A percentile compares a stretch with the other conserved stretches of the same genome.
phyloP scores from a whole-genome alignment of 352 stramenopile genomes.

The Phytophthora multivora region DNA sequence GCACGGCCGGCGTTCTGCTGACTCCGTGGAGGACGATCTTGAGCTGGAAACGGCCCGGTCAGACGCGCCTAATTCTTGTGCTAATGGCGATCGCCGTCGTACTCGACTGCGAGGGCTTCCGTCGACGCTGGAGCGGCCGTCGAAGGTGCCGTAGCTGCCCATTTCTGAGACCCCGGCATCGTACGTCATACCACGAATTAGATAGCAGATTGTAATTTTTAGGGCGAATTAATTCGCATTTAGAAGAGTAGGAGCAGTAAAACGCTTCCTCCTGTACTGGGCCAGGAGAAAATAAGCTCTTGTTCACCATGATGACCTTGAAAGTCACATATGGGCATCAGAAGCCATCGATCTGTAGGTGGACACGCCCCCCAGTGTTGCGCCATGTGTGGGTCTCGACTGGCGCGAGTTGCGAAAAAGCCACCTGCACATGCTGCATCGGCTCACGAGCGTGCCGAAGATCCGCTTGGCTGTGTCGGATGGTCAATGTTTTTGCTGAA shows the following conservation, averaged over 20 bases:
- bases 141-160: slow-evolving; percentile 10
- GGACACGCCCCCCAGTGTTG: neutral
- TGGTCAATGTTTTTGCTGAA: slow-evolving; percentile 9
- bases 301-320: no score
- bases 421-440: slow-evolving; percentile 9
- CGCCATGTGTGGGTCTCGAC: neutral
- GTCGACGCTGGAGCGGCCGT: slow-evolving; percentile 2
- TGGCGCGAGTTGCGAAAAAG: slow-evolving; percentile 20
- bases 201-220: slow-evolving; percentile 3
- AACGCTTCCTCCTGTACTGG: slow-evolving; percentile 1
- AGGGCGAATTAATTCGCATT: slow-evolving; percentile 11
- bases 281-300: slow-evolving; percentile 1
- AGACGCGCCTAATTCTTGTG: neutral
- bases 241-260: neutral
- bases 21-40: neutral
- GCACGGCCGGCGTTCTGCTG: neutral
- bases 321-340: slow-evolving; percentile 1
- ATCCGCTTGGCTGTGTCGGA: slow-evolving; percentile 15
- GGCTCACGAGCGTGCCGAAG: neutral
- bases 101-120: slow-evolving; percentile 9
- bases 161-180: slow-evolving; percentile 25
- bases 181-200: slow-evolving; percentile 17
- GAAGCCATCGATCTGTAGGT: slow-evolving; percentile 9
- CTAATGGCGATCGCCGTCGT: slow-evolving; percentile 8
- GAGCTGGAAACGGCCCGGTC: neutral